Evolutionary conservation across 2,329 filamentous ascomycete genomes (phyloP), one percentile per base, ranked within the genome.

Genomic region (Aureobasidium sp.): DNA sequence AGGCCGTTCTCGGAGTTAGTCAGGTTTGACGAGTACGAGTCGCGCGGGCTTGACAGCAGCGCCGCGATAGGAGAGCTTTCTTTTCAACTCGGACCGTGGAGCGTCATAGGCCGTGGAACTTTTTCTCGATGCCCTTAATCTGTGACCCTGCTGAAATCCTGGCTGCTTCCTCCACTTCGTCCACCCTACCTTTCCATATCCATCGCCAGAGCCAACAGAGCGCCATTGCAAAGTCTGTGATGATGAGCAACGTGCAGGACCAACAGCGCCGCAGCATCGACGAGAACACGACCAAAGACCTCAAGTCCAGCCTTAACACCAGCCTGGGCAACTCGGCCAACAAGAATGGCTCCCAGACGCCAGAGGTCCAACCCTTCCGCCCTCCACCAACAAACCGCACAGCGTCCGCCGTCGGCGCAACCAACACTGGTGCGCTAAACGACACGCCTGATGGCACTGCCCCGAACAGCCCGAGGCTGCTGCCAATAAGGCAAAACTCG

Each of bases 401-500:
- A 55, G 47, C 53, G n/a, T 55, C 59, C 42, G 29, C 25, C 41
- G 47, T 53, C 36, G 36, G 37, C 22, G 52, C 48, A 22, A 61
- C 34, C 17, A 52, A 56, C 6, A 64, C 60, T n/a, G 59, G 60
- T 51, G 81, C 83, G 39, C 70, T 86, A 72, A 84, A 81, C 67
- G 85, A 88, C 73, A 88, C 85, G 64, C 85, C 85, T 64, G 71
- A 78, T 70, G 81, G 84, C 63, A 87, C 85, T 66, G 82, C 82
- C 59, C 84, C 85, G 34, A 81, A 77, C 68, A 58, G 55, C 70
- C 84, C 84, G 68, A 80, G 81, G 70, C 83, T 86, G 83, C 84
- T 83, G 55, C 86, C 88, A 1, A 74, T 87, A 64, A 80, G 88
- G 70, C 87, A 89, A 70, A 89, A 87, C 69, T 94, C 90, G 12